These are phyloP conservation scores for Citrus sp. DNA, from an alignment of 345 rosid genomes.

Conservation along the genomic window DNA sequence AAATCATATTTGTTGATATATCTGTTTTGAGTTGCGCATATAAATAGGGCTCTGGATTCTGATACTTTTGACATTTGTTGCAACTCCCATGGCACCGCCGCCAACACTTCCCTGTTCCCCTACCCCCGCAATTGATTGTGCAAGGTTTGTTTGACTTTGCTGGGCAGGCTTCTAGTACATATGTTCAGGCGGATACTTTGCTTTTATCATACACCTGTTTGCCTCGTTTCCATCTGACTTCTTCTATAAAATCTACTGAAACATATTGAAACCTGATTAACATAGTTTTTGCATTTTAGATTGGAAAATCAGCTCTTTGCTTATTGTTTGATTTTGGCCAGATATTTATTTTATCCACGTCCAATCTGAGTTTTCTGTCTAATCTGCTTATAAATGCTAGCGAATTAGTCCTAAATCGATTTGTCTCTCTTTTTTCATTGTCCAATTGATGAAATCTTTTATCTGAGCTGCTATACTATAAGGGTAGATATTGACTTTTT, in stretches of 20 bases:
- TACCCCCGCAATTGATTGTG: background rate
- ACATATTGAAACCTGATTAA: background rate
- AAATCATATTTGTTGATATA: slow-evolving; percentile 13
- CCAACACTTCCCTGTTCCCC: too few species aligned
- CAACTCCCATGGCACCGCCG: background rate
- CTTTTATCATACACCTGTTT: background rate
- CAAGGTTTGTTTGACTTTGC: background rate
- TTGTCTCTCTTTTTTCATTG: background rate
- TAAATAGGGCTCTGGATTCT: background rate
- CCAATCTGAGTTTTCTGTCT: background rate
- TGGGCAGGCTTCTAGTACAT: background rate
- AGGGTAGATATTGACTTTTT: background rate
- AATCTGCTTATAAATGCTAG: background rate
- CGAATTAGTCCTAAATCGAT: background rate
- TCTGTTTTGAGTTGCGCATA: background rate
- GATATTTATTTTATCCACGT: background rate
- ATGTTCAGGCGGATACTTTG: background rate
- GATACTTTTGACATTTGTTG: background rate
- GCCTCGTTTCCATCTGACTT: background rate
- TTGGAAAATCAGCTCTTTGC: background rate
- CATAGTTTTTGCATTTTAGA: background rate
- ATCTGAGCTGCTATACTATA: background rate
- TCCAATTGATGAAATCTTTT: background rate
- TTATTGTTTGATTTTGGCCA: background rate
- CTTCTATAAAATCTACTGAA: background rate